Evolutionary conservation across 306 rosid species (phyloP).

Genomic region (Medicago lupulina): DNA sequence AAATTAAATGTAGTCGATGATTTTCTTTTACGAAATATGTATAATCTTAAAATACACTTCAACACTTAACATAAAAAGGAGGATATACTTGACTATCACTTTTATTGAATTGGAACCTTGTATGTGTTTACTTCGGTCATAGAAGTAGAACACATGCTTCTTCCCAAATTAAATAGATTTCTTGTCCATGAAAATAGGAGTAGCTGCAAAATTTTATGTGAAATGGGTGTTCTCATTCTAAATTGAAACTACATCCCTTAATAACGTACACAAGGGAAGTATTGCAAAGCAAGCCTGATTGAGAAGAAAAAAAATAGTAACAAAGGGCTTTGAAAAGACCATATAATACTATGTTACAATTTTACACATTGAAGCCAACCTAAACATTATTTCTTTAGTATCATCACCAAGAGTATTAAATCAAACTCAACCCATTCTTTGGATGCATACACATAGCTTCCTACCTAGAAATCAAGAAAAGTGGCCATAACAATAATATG

Average conservation of each 20-base stretch:
- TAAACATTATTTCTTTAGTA: slow-evolving; percentile 36
- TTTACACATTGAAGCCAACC: slow-evolving; percentile 32
- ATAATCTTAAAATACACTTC: too few relatives aligned
- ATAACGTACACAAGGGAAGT: slow-evolving; percentile 11
- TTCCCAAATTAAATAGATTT: not conserved
- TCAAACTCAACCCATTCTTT: slow-evolving; percentile 21
- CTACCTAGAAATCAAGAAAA: slow-evolving; percentile 34
- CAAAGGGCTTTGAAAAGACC: slow-evolving; percentile 17
- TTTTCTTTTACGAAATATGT: too few relatives aligned
- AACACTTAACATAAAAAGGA: too few relatives aligned
- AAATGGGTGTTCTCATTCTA: not conserved
- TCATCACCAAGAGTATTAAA: slow-evolving; percentile 8
- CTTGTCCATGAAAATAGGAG: not conserved
- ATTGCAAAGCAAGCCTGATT: slow-evolving; percentile 28
- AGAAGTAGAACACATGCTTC: not conserved
- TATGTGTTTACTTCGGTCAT: not conserved
- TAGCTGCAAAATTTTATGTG: not conserved
- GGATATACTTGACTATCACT: too few relatives aligned
- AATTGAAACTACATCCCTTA: slow-evolving; percentile 13
- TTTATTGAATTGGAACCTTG: too few relatives aligned
- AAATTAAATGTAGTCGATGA: too few relatives aligned
- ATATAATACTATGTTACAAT: slow-evolving; percentile 44
- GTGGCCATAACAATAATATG: not conserved
- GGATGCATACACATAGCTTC: slow-evolving; percentile 9
- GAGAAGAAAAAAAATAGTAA: not conserved